Percentiles rank a stretch among this genome's conserved stretches.
These are phyloP conservation scores for Coemansia sp. DNA, from an alignment of 192 early-diverging fungal species.

Conservation along the genomic window DNA sequence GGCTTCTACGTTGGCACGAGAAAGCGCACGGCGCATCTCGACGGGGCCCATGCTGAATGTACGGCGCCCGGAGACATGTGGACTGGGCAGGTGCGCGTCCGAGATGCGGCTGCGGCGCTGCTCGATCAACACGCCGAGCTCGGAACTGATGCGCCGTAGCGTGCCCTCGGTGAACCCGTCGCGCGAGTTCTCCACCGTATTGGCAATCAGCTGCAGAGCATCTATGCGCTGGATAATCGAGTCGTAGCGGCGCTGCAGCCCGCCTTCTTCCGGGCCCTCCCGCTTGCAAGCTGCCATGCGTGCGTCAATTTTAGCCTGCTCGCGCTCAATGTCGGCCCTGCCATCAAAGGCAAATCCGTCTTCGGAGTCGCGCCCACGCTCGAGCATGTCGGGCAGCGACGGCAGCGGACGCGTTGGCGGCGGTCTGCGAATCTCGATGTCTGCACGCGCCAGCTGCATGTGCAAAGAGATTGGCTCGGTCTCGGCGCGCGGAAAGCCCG, in stretches of 20 bases:
- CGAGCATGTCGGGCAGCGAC: not conserved
- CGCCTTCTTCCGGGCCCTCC: not conserved
- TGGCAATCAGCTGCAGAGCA: constrained; percentile 43
- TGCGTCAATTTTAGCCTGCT: constrained; percentile 31
- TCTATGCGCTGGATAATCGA: constrained; percentile 31
- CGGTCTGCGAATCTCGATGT: not conserved
- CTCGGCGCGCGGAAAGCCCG: not conserved
- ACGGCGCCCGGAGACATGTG: not conserved
- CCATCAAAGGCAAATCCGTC: constrained; percentile 46
- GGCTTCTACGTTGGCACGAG: not conserved
- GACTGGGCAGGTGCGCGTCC: not conserved
- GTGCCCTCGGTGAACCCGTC: constrained; percentile 34
- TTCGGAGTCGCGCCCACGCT: constrained; percentile 6
- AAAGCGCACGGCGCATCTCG: constrained; percentile 9
- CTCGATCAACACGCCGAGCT: constrained; percentile 35
- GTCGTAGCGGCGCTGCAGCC: constrained; percentile 15
- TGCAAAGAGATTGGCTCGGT: not conserved
- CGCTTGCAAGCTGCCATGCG: constrained; percentile 9
- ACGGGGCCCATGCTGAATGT: constrained; percentile 24
- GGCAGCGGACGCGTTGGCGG: constrained; percentile 7
- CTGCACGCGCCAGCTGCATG: constrained; percentile 1
- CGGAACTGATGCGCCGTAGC: constrained; percentile 45
- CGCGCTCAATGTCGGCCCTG: constrained; percentile 42
- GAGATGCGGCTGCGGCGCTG: constrained; percentile 12
- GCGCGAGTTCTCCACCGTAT: constrained; percentile 49